Evolutionary conservation across 192 early-diverging fungal species (phyloP), one percentile per base, ranked within the genome.

Genomic region (Lobulomyces angularis): DNA sequence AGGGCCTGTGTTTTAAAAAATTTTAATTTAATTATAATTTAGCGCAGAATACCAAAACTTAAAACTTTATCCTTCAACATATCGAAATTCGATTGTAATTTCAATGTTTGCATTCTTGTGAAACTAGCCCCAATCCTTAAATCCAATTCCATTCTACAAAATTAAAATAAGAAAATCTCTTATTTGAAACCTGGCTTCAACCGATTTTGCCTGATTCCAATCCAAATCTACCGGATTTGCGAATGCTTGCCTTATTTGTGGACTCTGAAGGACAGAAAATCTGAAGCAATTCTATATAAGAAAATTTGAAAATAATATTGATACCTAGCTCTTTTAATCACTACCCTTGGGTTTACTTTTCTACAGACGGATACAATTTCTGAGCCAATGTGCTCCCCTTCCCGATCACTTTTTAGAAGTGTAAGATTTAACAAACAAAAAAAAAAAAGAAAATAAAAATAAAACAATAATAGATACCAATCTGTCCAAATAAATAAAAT

Each of bases 401-500:
- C n/a, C n/a, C n/a, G n/a, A n/a, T n/a, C 53, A 9, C 94, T 32
- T 32, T 12, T 12, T 32, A 16, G 31, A 32, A 32, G 16, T 12
- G 16, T 12, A 32, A 12, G 31, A 16, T 12, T 32, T 12, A 32
- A 16, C 12, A 16, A 16, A 32, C 16, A 12, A 32, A 12, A 16
- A 12, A 12, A 12, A 12, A 32, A 12, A 12, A 12, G 31, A 12
- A 32, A 16, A 32, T 16, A 32, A 12, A 32, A 32, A 12, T 96
- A 90, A 6, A 11, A 12, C 38, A 39, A 37, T 27, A 41, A 18
- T 24, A 83, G 74, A 69, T 98, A 91, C 48, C 92, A 96, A 70
- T 98, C 94, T 3, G 94, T 98, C 94, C 94, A 98, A 33, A 98
- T 98, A 32, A 91, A 76, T 24, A 98, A 51, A 32, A 73, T 51